Evolutionary conservation across 2,329 filamentous ascomycete species (phyloP).

Genomic region (Aspergillus nomiae): DNA sequence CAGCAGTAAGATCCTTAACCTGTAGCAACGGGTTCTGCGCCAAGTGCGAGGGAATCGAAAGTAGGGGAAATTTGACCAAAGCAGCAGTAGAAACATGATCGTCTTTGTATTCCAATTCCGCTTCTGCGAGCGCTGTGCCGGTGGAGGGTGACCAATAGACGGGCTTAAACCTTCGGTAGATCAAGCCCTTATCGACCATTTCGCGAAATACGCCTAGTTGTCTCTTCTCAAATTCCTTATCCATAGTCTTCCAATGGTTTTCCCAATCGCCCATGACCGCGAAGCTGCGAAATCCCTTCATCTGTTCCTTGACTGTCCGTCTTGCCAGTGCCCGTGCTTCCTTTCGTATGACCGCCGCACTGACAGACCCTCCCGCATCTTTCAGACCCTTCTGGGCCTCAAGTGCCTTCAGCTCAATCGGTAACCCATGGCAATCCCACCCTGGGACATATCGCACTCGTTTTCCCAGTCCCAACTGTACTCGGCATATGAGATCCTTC

Average conservation of each 20-base stretch:
- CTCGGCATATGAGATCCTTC: slow-evolving; percentile 88
- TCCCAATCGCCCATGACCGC: slow-evolving; percentile 68
- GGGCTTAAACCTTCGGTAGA: slow-evolving; percentile 64
- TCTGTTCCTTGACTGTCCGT: slow-evolving; percentile 60
- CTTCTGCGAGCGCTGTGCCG: slow-evolving; percentile 64
- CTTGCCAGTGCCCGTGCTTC: slow-evolving; percentile 58
- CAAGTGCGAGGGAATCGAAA: slow-evolving; percentile 48
- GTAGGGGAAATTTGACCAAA: slow-evolving; percentile 74
- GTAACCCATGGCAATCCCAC: slow-evolving; percentile 97
- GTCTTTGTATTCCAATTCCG: slow-evolving; percentile 66
- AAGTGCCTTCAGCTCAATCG: slow-evolving; percentile 94
- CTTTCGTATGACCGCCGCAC: slow-evolving; percentile 53
- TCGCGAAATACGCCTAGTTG: slow-evolving; percentile 62
- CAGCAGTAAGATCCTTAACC: slow-evolving; percentile 64
- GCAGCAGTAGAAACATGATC: slow-evolving; percentile 61
- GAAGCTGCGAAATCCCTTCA: slow-evolving; percentile 60
- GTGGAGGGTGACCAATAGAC: slow-evolving; percentile 70
- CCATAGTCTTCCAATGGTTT: slow-evolving; percentile 64
- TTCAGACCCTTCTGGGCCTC: slow-evolving; percentile 53
- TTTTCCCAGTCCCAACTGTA: slow-evolving; percentile 75
- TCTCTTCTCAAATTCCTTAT: slow-evolving; percentile 61
- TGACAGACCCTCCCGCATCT: slow-evolving; percentile 28
- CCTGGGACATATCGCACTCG: slow-evolving; percentile 82
- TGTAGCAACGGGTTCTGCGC: slow-evolving; percentile 43
- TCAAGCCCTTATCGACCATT: slow-evolving; percentile 64